Evolutionary conservation across 805 yeast species (phyloP).

Genomic region (Debaryomyces maramus): DNA sequence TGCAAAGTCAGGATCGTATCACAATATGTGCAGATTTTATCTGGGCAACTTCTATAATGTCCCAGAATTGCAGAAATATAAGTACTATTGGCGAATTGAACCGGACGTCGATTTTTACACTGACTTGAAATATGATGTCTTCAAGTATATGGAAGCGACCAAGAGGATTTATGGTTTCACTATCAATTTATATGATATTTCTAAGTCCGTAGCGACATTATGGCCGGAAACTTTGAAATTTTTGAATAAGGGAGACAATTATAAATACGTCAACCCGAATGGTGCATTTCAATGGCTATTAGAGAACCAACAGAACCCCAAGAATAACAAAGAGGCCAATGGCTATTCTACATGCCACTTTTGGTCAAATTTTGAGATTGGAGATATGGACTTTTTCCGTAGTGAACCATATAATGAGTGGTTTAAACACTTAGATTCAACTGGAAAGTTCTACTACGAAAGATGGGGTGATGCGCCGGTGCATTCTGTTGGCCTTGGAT

Average conservation of each 20-base stretch:
- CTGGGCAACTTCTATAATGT: constrained; percentile 63
- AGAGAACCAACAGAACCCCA: constrained; percentile 52
- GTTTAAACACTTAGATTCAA: constrained; percentile 60
- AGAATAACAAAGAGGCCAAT: constrained; percentile 40
- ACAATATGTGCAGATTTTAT: constrained; percentile 83
- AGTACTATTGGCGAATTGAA: constrained; percentile 81
- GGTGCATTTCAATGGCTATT: constrained; percentile 56
- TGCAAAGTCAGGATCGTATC: constrained; percentile 64
- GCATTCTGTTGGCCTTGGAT: constrained; percentile 69
- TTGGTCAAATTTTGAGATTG: constrained; percentile 89
- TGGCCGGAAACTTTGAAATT: constrained; percentile 72
- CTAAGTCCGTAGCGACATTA: constrained; percentile 58
- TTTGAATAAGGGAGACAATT: constrained; percentile 55
- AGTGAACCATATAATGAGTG: constrained; percentile 64
- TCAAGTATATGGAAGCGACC: constrained; percentile 68
- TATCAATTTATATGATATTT: constrained; percentile 67
- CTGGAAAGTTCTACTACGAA: constrained; percentile 86
- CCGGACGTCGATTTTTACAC: constrained; percentile 70
- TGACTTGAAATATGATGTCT: constrained; percentile 72
- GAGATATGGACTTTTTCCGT: constrained; percentile 78
- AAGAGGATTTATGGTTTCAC: constrained; percentile 74
- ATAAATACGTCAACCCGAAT: constrained; percentile 46
- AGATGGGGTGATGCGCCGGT: constrained; percentile 96
- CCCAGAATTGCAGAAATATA: constrained; percentile 59
- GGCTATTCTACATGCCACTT: constrained; percentile 76